These are phyloP conservation scores for Bacidia rubella DNA, from an alignment of 495 filamentous ascomycete species.

Conservation along the genomic window DNA sequence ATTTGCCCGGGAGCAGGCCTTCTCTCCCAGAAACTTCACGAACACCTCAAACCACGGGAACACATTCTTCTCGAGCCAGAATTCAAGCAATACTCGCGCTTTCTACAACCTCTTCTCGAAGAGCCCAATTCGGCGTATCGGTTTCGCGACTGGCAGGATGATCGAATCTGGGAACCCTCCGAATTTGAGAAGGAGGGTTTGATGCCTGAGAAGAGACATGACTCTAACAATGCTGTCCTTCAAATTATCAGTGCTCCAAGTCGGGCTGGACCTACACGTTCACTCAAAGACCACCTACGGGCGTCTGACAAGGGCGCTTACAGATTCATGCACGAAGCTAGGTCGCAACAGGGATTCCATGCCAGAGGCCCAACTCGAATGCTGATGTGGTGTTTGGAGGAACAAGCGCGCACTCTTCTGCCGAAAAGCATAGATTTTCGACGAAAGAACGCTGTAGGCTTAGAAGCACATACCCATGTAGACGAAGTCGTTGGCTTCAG, in stretches of 20 bases:
- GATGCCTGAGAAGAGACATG: constrained; percentile 23
- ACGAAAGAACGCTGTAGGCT: constrained; percentile 37
- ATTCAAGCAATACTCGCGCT: constrained; percentile 33
- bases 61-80: constrained; percentile 71
- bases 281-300: constrained; percentile 39
- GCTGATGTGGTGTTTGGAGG: constrained; percentile 44
- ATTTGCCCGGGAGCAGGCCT: constrained; percentile 65
- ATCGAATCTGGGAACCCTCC: constrained; percentile 36
- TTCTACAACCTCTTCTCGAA: constrained; percentile 49
- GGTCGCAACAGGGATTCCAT: constrained; percentile 36
- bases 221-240: background rate
- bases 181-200: constrained; percentile 30
- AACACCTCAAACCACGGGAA: constrained; percentile 55
- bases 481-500: constrained; percentile 31
- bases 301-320: constrained; percentile 25
- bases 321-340: constrained; percentile 27
- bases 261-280: constrained; percentile 30
- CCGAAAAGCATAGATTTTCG: constrained; percentile 41
- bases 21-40: constrained; percentile 62
- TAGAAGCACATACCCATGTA: constrained; percentile 40
- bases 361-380: constrained; percentile 57
- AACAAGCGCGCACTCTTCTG: constrained; percentile 33
- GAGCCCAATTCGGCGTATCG: constrained; percentile 39
- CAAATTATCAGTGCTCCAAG: constrained; percentile 11
- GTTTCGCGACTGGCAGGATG: constrained; percentile 32